Percentiles rank a stretch among this genome's conserved stretches.
Evolutionary conservation across 1,284 basidiomycete species (phyloP).

Genomic region (Meira nashicola): DNA sequence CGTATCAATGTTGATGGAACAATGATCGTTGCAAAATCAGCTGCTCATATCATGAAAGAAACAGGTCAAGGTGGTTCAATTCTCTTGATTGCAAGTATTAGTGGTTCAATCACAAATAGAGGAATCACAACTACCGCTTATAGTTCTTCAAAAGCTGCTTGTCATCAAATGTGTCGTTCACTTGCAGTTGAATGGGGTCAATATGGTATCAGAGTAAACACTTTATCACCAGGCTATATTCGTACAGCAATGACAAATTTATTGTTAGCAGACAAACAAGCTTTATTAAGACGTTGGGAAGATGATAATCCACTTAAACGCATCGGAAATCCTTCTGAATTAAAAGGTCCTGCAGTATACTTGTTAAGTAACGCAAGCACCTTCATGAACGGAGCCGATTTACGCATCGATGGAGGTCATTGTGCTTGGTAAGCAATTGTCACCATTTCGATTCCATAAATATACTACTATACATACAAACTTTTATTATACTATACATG

Average conservation of each 20-base stretch:
- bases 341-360: constrained; percentile 52
- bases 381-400: constrained; percentile 41
- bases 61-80: constrained; percentile 7
- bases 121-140: constrained; percentile 5
- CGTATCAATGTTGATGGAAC: constrained; percentile 14
- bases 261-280: constrained; percentile 3
- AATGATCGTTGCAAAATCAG: constrained; percentile 7
- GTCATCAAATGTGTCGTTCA: constrained; percentile 7
- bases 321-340: constrained; percentile 7
- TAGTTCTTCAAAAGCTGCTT: constrained; percentile 14
- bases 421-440: constrained; percentile 10
- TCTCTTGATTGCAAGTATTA: constrained; percentile 14
- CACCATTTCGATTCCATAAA: too few species aligned
- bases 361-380: constrained; percentile 53
- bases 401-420: constrained; percentile 9
- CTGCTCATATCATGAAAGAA: constrained; percentile 4
- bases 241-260: constrained; percentile 12
- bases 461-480: too few species aligned
- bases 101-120: constrained; percentile 10
- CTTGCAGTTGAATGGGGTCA: constrained; percentile 9
- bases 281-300: constrained; percentile 4
- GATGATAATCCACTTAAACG: constrained; percentile 11
- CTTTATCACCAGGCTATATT: constrained; percentile 9
- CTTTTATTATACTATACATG: too few species aligned
- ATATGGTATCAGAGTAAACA: constrained; percentile 13